Conservation (phyloP, 1,284 basidiomycete species). For the Sparassis latifolia region DNA sequence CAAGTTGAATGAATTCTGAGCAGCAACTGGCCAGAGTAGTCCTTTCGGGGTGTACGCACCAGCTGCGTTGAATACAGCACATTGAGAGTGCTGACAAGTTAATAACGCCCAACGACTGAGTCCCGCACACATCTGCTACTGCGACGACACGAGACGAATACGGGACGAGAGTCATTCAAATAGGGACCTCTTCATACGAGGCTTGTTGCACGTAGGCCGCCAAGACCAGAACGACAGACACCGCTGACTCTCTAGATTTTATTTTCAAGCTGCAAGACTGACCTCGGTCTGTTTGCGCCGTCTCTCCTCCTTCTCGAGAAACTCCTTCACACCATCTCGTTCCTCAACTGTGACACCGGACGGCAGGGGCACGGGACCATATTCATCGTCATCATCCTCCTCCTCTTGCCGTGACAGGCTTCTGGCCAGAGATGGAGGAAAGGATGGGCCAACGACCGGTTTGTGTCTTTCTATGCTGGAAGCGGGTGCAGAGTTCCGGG, state of each 20-base stretch:
- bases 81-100: too few relatives aligned
- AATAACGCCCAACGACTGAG: too few relatives aligned
- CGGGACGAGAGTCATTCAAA: too few relatives aligned
- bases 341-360: slow-evolving; percentile 29
- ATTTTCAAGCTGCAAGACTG: slow-evolving; percentile 6
- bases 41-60: too few relatives aligned
- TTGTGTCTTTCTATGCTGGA: slow-evolving; percentile 17
- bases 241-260: too few relatives aligned
- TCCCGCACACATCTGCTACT: too few relatives aligned
- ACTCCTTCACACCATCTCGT: slow-evolving; percentile 65
- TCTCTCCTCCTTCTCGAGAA: slow-evolving; percentile 77
- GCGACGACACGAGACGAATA: too few relatives aligned
- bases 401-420: slow-evolving; percentile 28
- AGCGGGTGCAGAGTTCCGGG: slow-evolving; percentile 27
- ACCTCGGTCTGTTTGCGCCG: slow-evolving; percentile 63
- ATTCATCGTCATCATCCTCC: slow-evolving; percentile 65
- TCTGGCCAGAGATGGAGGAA: slow-evolving; percentile 27
- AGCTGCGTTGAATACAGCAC: too few relatives aligned
- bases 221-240: too few relatives aligned
- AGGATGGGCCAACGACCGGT: slow-evolving; percentile 31
- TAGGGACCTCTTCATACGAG: too few relatives aligned
- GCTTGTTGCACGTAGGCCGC: too few relatives aligned
- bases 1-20: background rate
- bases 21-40: too few relatives aligned
- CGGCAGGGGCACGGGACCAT: slow-evolving; percentile 71